phyloP scores from a whole-genome alignment of 2,329 filamentous ascomycete species.

The Claviceps quebecensis region DNA sequence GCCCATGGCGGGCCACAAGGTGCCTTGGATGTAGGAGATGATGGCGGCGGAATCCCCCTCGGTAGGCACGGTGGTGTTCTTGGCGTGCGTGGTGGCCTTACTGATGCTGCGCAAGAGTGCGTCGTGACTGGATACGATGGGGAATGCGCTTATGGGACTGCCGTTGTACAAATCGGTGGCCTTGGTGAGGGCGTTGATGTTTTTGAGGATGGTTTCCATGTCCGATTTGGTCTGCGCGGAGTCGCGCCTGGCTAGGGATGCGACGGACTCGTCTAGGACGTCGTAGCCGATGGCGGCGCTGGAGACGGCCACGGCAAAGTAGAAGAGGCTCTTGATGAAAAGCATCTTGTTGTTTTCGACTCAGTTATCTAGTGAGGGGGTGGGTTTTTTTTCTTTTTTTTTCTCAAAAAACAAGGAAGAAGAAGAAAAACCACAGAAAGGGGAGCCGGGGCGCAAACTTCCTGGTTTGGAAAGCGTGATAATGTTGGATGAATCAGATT shows the following conservation, averaged over 20 bases:
- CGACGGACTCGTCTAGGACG: not conserved
- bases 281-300: constrained; percentile 1
- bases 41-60: not conserved
- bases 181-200: not conserved
- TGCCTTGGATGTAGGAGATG: not conserved
- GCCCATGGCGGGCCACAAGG: not conserved
- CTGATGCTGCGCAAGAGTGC: not conserved
- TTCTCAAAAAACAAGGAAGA: too few relatives aligned
- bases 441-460: too few relatives aligned
- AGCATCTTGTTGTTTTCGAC: not conserved
- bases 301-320: constrained; percentile 2
- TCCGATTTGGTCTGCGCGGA: not conserved
- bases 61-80: not conserved
- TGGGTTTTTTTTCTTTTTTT: too few relatives aligned
- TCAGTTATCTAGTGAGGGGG: too few relatives aligned
- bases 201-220: not conserved
- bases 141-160: not conserved
- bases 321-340: constrained; percentile 5
- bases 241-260: not conserved
- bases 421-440: too few relatives aligned
- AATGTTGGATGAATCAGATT: too few relatives aligned
- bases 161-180: constrained; percentile 1
- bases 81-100: not conserved
- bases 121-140: not conserved
- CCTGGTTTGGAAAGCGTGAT: too few relatives aligned